Conservation (phyloP, 2,329 filamentous ascomycete genomes). For the Cadophora sp. region DNA sequence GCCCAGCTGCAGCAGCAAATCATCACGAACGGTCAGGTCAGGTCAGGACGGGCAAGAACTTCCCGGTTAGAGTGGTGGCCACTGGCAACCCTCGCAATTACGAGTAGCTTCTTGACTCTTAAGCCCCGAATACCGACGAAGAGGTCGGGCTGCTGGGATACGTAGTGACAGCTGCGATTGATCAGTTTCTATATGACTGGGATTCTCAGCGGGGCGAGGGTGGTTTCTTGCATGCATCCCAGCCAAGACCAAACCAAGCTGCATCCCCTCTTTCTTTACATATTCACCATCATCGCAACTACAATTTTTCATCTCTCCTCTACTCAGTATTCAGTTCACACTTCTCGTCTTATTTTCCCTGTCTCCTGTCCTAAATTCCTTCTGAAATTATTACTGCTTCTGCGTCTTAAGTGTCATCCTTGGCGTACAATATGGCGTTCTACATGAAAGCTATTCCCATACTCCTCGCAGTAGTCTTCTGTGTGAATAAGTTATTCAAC, state of each 20-base stretch:
- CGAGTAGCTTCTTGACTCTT: not conserved
- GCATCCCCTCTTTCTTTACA: conserved; percentile 6
- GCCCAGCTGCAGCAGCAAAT: not conserved
- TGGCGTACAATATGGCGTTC: not conserved
- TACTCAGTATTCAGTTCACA: not conserved
- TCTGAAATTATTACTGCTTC: not conserved
- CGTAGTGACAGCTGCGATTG: conserved; percentile 15
- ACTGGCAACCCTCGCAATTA: not conserved
- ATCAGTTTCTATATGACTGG: not conserved
- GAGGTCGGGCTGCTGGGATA: conserved; percentile 8
- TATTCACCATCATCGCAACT: not conserved
- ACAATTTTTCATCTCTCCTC: not conserved
- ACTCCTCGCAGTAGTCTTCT: conserved; percentile 22
- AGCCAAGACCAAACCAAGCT: not conserved
- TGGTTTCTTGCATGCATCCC: not conserved
- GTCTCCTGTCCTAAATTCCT: not conserved
- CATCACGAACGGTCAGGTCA: not conserved
- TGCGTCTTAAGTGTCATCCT: not conserved
- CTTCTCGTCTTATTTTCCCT: not conserved
- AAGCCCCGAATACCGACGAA: not conserved
- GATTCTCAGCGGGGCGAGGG: not conserved
- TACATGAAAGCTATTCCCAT: not conserved
- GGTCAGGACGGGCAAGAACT: conserved; percentile 3
- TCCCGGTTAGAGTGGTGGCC: conserved; percentile 1
- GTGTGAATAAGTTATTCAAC: conserved; percentile 20